Evolutionary conservation across 371 early-diverging fungal species (phyloP).

Genomic region (Mucor mucedo): DNA sequence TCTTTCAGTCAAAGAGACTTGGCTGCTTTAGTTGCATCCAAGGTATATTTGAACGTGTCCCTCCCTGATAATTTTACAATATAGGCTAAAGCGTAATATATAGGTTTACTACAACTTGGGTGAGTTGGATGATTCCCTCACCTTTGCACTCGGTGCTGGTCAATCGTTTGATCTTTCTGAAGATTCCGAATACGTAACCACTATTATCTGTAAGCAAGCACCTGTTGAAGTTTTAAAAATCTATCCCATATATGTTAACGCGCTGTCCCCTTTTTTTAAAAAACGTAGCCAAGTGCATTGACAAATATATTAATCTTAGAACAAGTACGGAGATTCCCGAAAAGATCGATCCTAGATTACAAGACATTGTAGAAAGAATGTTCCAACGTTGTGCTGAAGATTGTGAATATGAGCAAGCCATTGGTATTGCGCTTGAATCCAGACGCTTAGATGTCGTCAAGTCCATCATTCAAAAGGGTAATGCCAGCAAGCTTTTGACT

Average conservation of each 20-base stretch:
- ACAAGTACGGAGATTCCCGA: constrained; percentile 51
- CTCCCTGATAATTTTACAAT: neutral
- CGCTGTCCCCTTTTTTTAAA: neutral
- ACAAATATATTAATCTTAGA: constrained; percentile 88
- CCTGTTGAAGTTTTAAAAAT: no score
- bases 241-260: neutral
- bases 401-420: constrained; percentile 88
- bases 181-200: constrained; percentile 89
- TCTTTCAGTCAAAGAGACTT: constrained; percentile 83
- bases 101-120: constrained; percentile 94
- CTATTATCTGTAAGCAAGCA: constrained; percentile 80
- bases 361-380: constrained; percentile 92
- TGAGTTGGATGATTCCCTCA: constrained; percentile 92
- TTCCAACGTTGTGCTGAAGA: constrained; percentile 88
- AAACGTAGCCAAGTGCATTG: constrained; percentile 81
- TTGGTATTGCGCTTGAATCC: constrained; percentile 95
- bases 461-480: constrained; percentile 76
- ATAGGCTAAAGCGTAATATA: neutral
- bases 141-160: constrained; percentile 96
- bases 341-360: constrained; percentile 77
- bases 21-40: constrained; percentile 95
- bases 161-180: constrained; percentile 81
- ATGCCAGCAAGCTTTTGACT: constrained; percentile 70
- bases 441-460: constrained; percentile 90
- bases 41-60: constrained; percentile 58